Evolutionary conservation across 2,329 filamentous ascomycete genomes (phyloP).

Genomic region (Corynespora cassiicola): DNA sequence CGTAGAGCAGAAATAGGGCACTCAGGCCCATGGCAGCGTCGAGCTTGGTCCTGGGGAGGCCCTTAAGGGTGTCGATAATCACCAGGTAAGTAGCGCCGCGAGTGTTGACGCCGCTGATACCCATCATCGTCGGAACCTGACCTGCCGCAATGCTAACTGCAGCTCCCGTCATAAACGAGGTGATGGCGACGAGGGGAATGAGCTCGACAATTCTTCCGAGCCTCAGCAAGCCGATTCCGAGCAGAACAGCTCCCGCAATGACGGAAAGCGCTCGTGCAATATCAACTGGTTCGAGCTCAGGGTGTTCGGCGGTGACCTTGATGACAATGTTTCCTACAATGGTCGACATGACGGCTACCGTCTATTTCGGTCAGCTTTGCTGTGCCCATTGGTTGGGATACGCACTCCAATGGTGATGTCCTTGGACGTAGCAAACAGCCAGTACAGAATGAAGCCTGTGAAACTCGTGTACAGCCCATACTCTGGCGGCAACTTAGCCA

Average conservation of each 20-base stretch:
- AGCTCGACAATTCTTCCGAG: conserved; percentile 92
- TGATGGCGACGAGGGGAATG: conserved; percentile 88
- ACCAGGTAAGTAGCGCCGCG: conserved; percentile 81
- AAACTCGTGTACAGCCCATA: conserved; percentile 95
- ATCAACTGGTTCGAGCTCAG: conserved; percentile 46
- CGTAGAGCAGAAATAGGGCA: conserved; percentile 79
- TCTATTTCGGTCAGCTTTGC: conserved; percentile 54
- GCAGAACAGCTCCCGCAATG: conserved; percentile 79
- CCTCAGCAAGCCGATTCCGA: conserved; percentile 79
- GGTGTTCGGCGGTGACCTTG: conserved; percentile 62
- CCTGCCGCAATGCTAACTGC: conserved; percentile 87
- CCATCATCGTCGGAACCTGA: conserved; percentile 83
- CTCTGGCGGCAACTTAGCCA: conserved; percentile 80
- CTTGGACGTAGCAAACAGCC: conserved; percentile 98
- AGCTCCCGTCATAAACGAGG: conserved; percentile 97
- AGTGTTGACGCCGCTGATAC: conserved; percentile 76
- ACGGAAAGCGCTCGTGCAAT: conserved; percentile 83
- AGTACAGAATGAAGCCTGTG: conserved; percentile 93
- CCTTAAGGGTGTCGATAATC: conserved; percentile 82
- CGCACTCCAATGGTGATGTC: conserved; percentile 96
- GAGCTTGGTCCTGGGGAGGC: conserved; percentile 70
- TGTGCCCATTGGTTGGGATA: conserved; percentile 22
- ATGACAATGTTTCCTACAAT: conserved; percentile 83
- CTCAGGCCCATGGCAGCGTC: conserved; percentile 89
- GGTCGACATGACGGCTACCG: conserved; percentile 94